A percentile compares a stretch with the other conserved stretches of the same genome.
Conservation (phyloP, 176 grass and related monocot genomes). For the sorghum (Sorghum bicolor) region DNA sequence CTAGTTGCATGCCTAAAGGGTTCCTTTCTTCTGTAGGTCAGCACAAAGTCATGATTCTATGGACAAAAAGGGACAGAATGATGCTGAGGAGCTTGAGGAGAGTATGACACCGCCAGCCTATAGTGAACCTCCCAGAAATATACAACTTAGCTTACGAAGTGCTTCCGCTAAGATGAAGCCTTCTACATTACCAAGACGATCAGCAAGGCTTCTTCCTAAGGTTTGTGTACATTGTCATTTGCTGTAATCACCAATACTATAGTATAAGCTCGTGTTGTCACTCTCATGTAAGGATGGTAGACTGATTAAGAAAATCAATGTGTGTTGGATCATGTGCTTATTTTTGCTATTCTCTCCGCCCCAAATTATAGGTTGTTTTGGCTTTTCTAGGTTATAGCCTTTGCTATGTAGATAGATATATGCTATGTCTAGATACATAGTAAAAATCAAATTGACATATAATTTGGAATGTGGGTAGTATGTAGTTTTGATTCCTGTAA, state of each 20-base stretch:
- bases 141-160: slow-evolving; percentile 67
- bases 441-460: background rate
- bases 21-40: slow-evolving; percentile 47
- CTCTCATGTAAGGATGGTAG: slow-evolving; percentile 4
- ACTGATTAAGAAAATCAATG: slow-evolving; percentile 9
- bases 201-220: slow-evolving; percentile 60
- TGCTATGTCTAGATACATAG: background rate
- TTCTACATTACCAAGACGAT: slow-evolving; percentile 52
- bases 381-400: background rate
- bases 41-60: slow-evolving; percentile 40
- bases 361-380: background rate
- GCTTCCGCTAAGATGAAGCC: slow-evolving; percentile 43
- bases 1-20: slow-evolving; percentile 26
- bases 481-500: background rate
- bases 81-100: slow-evolving; percentile 42
- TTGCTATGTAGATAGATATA: background rate
- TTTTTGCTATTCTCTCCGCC: background rate
- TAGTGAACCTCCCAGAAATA: slow-evolving; percentile 51
- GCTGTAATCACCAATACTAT: background rate
- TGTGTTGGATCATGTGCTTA: background rate
- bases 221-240: slow-evolving; percentile 32
- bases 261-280: background rate
- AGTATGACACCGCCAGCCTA: slow-evolving; percentile 33
- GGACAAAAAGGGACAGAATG: slow-evolving; percentile 19
- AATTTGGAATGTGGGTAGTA: background rate